Evolutionary conservation across 2,329 filamentous ascomycete genomes (phyloP).

Genomic region (Aureobasidium sp.): DNA sequence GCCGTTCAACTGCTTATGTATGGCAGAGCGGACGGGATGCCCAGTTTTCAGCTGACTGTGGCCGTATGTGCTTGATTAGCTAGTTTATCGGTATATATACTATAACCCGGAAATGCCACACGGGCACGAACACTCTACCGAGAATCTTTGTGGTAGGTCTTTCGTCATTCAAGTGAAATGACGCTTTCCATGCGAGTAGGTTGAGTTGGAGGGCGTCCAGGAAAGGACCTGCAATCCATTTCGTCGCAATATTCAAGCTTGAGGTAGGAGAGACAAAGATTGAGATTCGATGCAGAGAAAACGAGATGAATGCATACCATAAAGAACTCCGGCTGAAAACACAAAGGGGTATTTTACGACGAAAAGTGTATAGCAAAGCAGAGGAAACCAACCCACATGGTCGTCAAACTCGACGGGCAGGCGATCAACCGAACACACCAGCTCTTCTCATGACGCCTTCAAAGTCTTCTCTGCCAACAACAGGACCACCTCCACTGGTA

Average conservation of each 20-base stretch:
- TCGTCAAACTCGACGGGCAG: neutral
- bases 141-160: too few species aligned
- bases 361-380: neutral
- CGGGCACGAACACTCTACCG: too few species aligned
- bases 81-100: too few species aligned
- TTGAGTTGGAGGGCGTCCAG: too few species aligned
- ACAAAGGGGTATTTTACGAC: slow-evolving; percentile 3
- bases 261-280: neutral
- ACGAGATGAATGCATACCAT: slow-evolving; percentile 9
- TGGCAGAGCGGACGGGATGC: too few species aligned
- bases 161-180: too few species aligned
- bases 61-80: too few species aligned
- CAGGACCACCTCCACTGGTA: slow-evolving; percentile 61
- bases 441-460: slow-evolving; percentile 78
- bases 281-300: neutral
- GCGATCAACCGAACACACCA: slow-evolving; percentile 65
- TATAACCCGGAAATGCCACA: too few species aligned
- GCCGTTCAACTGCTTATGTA: too few species aligned
- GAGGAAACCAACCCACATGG: neutral
- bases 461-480: slow-evolving; percentile 74
- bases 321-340: neutral
- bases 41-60: too few species aligned
- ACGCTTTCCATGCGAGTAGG: too few species aligned
- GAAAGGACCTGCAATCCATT: neutral
- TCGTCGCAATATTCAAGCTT: neutral